phyloP scores from a whole-genome alignment of 1,139 yeast species.

The Taiozyma sp. region DNA sequence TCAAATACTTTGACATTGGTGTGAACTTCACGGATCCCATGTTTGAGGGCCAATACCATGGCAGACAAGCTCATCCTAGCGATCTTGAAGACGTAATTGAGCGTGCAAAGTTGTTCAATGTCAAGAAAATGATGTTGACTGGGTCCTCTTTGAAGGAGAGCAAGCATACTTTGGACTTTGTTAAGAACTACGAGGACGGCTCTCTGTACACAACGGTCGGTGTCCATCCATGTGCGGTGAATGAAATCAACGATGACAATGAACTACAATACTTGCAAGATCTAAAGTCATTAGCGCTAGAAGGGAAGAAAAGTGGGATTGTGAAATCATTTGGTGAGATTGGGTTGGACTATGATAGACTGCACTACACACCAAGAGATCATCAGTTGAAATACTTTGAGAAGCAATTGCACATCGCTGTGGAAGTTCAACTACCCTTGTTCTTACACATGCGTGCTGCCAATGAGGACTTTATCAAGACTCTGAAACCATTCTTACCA shows the following conservation, averaged over 20 bases:
- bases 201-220: conserved; percentile 72
- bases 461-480: conserved; percentile 68
- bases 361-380: conserved; percentile 64
- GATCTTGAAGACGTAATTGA: conserved; percentile 62
- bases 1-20: conserved; percentile 41
- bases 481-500: conserved; percentile 53
- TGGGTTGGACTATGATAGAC: conserved; percentile 89
- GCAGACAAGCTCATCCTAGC: conserved; percentile 55
- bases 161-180: conserved; percentile 38
- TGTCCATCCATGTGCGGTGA: conserved; percentile 88
- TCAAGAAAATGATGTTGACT: conserved; percentile 68
- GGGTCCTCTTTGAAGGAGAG: conserved; percentile 76
- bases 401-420: conserved; percentile 62
- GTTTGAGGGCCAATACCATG: conserved; percentile 79
- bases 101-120: conserved; percentile 64
- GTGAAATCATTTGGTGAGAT: conserved; percentile 87
- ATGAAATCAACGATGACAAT: conserved; percentile 39
- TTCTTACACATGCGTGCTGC: conserved; percentile 89
- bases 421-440: conserved; percentile 55
- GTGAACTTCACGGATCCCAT: conserved; percentile 86
- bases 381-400: conserved; percentile 65
- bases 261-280: conserved; percentile 37
- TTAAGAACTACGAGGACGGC: conserved; percentile 30
- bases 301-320: conserved; percentile 44
- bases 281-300: conserved; percentile 42